Evolutionary conservation across 345 rosid species (phyloP).

Genomic region (Citrus maxima): DNA sequence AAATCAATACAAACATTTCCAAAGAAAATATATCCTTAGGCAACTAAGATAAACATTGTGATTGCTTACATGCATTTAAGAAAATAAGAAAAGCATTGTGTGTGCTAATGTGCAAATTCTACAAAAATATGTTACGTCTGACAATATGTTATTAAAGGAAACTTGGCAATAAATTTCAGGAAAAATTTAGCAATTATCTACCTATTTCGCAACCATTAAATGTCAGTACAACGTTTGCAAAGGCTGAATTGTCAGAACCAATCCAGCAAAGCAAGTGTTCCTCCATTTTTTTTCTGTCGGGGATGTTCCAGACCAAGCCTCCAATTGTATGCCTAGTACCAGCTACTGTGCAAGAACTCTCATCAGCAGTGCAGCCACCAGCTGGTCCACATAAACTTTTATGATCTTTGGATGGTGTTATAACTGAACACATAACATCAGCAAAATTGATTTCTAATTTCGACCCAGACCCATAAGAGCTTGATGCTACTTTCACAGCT

Average conservation of each 20-base stretch:
- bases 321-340: conserved; percentile 45
- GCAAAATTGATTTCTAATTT: conserved; percentile 44
- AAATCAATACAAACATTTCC: not conserved
- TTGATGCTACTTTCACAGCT: conserved; percentile 34
- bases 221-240: conserved; percentile 72
- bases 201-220: conserved; percentile 87
- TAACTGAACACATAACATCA: conserved; percentile 46
- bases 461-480: conserved; percentile 15
- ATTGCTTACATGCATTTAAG: not conserved
- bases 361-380: conserved; percentile 15
- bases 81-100: not conserved
- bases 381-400: conserved; percentile 23
- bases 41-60: not conserved
- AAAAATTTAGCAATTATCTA: conserved; percentile 24
- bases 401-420: conserved; percentile 44
- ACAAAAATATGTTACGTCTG: too few species aligned
- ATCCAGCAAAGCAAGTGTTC: conserved; percentile 74
- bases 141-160: not conserved
- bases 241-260: conserved; percentile 76
- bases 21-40: not conserved
- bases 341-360: conserved; percentile 22
- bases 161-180: not conserved
- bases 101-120: too few species aligned
- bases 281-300: conserved; percentile 60
- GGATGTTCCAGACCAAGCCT: conserved; percentile 78